Percentiles rank a stretch among this genome's conserved stretches.
phyloP scores from a whole-genome alignment of 2,329 filamentous ascomycete genomes.

The Pezicula carpinea region DNA sequence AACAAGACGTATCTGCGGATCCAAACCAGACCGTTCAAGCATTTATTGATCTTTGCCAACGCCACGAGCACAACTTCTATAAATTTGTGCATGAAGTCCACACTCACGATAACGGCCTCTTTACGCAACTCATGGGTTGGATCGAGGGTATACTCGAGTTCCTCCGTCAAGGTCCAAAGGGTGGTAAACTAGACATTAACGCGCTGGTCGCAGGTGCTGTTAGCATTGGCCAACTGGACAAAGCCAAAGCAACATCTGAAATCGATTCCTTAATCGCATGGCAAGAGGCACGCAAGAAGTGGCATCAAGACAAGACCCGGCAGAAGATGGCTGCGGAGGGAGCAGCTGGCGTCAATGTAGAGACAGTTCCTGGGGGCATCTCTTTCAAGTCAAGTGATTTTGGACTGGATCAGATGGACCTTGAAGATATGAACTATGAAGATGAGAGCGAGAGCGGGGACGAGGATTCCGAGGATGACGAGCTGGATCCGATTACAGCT shows the following conservation, averaged over 20 bases:
- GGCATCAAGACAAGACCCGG: conserved; percentile 95
- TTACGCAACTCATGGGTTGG: conserved; percentile 95
- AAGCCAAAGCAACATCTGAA: conserved; percentile 67
- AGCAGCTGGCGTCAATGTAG: conserved; percentile 39
- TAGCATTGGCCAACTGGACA: conserved; percentile 63
- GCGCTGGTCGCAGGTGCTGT: conserved; percentile 81
- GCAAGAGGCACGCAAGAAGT: conserved; percentile 95
- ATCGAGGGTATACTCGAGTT: conserved; percentile 94
- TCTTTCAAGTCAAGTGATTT: conserved; percentile 79
- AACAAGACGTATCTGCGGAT: conserved; percentile 83
- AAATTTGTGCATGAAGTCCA: conserved; percentile 99
- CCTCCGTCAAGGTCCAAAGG: conserved; percentile 77
- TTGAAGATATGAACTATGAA: conserved; percentile 80
- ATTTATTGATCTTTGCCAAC: conserved; percentile 93
- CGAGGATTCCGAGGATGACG: conserved; percentile 69
- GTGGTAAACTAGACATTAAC: conserved; percentile 90
- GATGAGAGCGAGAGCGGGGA: conserved; percentile 60
- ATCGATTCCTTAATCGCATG: conserved; percentile 84
- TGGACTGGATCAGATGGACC: conserved; percentile 79
- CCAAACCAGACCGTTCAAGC: conserved; percentile 97
- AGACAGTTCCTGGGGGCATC: conserved; percentile 48
- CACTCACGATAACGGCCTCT: conserved; percentile 91
- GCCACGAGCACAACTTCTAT: conserved; percentile 96
- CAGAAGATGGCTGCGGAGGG: conserved; percentile 97
- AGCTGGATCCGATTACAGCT: conserved; percentile 80